Base-by-base conservation (phyloP, 257 asterid genomes). In the Solanum lycopersicoides region DNA sequence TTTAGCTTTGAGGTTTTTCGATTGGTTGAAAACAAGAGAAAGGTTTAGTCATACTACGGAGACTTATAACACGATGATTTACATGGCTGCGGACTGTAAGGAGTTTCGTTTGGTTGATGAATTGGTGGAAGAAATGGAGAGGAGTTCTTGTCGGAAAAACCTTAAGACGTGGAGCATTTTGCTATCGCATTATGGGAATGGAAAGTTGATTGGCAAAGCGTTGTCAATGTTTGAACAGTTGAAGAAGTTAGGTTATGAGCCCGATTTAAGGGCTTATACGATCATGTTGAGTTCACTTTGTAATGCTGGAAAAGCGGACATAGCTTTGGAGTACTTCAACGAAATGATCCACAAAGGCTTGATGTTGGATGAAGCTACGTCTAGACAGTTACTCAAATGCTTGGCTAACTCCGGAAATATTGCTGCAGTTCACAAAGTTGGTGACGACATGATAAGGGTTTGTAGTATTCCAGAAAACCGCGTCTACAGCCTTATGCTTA, bases 141-240 rank as follows among this genome's bases (percentile, higher is more conserved):
- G 82, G 88, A 89, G 69, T 89, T 88, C 86, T 45, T 90, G 97
- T 60, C 87, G 85, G 90, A 93, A 90, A 89, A 89, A 94, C 83
- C 86, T 89, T n/a, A 93, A 91, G 94, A 95, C 98, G 20, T 94
- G 99, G 99, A 95, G 96, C 15, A 87, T 91, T 90, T 93, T 96
- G 6, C 80, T 93, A 28, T 87, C 93, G 23, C 93, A 83, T 83
- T 94, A 91, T 83, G 99, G 98, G 82, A 92, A 92, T 39, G 91
- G 91, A 13, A 94, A 92, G 86, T 59, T 87, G 69, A 90, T 93
- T 16, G 93, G 93, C 37, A 96, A 92, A 91, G 93, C 95, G n/a
- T 87, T 96, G 89, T 56, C 90, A 86, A 56, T 85, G 89, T 95
- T 96, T 89, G 98, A 96, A 82, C 91, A 91, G 56, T 95, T 96